A percentile compares a stretch with the other conserved stretches of the same genome.
These are phyloP conservation scores for Tylopilus vinaceipallidus DNA, from an alignment of 768 basidiomycete genomes.

Conservation along the genomic window DNA sequence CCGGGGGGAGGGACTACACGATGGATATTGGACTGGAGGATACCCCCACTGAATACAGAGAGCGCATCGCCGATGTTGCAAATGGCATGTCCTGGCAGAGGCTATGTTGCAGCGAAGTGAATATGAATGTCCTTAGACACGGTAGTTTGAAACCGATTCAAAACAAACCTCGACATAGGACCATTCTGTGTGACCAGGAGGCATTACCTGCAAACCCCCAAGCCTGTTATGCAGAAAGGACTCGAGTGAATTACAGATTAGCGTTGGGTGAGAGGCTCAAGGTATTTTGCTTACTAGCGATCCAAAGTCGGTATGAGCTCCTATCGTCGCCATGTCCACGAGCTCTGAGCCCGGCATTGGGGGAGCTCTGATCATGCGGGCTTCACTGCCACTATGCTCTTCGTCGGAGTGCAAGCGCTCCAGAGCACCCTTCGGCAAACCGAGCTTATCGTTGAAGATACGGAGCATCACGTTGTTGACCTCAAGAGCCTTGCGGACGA, in stretches of 20 bases:
- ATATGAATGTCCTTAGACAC: neutral
- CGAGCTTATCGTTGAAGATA: slow-evolving; percentile 57
- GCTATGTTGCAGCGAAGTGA: slow-evolving; percentile 25
- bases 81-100: slow-evolving; percentile 53
- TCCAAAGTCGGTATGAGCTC: slow-evolving; percentile 74
- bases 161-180: slow-evolving; percentile 56
- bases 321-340: slow-evolving; percentile 43
- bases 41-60: slow-evolving; percentile 59
- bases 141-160: neutral
- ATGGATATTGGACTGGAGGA: slow-evolving; percentile 61
- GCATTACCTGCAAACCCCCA: slow-evolving; percentile 61
- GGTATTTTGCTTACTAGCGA: slow-evolving; percentile 46
- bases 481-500: slow-evolving; percentile 55
- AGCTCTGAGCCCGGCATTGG: slow-evolving; percentile 29
- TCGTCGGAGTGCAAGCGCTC: slow-evolving; percentile 40
- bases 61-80: slow-evolving; percentile 66
- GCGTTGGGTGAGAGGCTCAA: neutral
- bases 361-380: slow-evolving; percentile 52
- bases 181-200: slow-evolving; percentile 62
- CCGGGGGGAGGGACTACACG: slow-evolving; percentile 64
- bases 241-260: slow-evolving; percentile 26
- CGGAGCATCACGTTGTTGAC: slow-evolving; percentile 52
- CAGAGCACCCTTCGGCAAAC: slow-evolving; percentile 50
- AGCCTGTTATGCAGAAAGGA: slow-evolving; percentile 67
- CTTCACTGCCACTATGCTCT: slow-evolving; percentile 56